Conservation (phyloP, 768 basidiomycete genomes). For the Auricularia sp. region DNA sequence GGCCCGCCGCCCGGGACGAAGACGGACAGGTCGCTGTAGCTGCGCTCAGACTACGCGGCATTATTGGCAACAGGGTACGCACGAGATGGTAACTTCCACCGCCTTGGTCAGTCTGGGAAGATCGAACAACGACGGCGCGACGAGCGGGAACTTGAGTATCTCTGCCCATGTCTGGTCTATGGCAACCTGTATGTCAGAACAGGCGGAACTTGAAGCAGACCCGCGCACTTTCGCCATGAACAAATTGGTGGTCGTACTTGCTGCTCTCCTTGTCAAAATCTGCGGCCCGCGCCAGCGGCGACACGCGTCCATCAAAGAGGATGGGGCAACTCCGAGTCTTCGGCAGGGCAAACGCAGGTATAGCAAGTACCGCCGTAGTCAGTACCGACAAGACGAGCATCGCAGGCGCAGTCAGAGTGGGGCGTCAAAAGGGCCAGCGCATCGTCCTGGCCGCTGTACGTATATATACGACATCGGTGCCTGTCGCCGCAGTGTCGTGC, state of each 20-base stretch:
- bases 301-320: conserved; percentile 14
- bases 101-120: conserved; percentile 9
- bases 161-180: conserved; percentile 16
- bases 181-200: neutral
- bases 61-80: conserved; percentile 6
- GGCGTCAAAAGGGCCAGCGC: no score
- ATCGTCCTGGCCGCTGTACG: no score
- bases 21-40: conserved; percentile 35
- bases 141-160: conserved; percentile 13
- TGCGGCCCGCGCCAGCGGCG: conserved; percentile 5
- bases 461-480: no score
- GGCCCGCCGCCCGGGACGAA: conserved; percentile 41
- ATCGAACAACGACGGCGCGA: conserved; percentile 13
- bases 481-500: no score
- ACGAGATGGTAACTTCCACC: conserved; percentile 14
- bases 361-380: no score
- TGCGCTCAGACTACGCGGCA: neutral
- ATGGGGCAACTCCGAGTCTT: conserved; percentile 4
- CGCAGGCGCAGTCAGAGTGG: no score
- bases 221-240: conserved; percentile 12
- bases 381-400: no score
- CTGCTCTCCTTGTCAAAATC: conserved; percentile 17
- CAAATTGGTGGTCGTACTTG: conserved; percentile 12
- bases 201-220: neutral
- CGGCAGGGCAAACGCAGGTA: no score